Conservation (phyloP, 345 rosid genomes). For the Abelmoschus esculentus region DNA sequence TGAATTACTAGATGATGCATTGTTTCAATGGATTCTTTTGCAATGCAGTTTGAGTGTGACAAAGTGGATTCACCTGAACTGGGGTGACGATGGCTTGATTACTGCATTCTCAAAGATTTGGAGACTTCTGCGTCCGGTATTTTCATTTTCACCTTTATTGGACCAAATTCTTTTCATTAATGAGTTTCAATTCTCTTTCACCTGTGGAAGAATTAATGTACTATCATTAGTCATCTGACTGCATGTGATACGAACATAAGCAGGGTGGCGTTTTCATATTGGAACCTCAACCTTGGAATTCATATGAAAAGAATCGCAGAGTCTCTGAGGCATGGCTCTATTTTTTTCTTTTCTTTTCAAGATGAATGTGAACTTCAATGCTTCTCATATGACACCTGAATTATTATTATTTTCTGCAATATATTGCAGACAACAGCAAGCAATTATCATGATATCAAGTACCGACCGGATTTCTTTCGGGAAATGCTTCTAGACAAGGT, state of each 20-base stretch:
- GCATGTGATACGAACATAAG: conserved; percentile 3
- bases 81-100: conserved; percentile 93
- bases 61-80: conserved; percentile 96
- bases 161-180: background rate
- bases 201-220: conserved; percentile 6
- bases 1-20: background rate
- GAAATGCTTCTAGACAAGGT: conserved; percentile 94
- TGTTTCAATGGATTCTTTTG: conserved; percentile 1
- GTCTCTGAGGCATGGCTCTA: conserved; percentile 57
- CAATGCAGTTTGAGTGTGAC: conserved; percentile 77
- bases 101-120: conserved; percentile 65
- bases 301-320: conserved; percentile 70
- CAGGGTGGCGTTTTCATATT: conserved; percentile 86
- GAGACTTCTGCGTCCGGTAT: conserved; percentile 75
- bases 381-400: background rate
- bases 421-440: conserved; percentile 54
- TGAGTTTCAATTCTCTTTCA: background rate
- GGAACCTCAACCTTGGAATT: conserved; percentile 98
- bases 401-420: background rate
- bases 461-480: conserved; percentile 52
- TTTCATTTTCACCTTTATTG: background rate
- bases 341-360: too few species aligned
- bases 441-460: conserved; percentile 41
- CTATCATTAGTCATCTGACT: background rate
- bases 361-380: background rate